phyloP scores from a whole-genome alignment of 352 stramenopile species.

The Poterioochromonas sp. region DNA sequence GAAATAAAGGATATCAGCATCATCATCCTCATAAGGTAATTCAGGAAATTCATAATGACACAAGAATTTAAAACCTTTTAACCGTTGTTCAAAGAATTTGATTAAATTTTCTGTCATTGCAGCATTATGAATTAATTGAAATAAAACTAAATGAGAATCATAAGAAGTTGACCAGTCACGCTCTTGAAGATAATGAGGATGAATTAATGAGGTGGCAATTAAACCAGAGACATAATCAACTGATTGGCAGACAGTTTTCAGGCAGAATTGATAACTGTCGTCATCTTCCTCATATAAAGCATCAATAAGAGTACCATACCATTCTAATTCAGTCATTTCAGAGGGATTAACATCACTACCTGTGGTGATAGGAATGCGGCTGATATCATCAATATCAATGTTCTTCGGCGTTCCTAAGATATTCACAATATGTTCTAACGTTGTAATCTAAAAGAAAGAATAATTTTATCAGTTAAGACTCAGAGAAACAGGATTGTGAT shows the following conservation, averaged over 20 bases:
- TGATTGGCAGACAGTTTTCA: background rate
- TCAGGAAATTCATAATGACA: slow-evolving; percentile 2
- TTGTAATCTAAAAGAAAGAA: no score
- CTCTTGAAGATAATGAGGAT: background rate
- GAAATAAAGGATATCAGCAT: slow-evolving; percentile 13
- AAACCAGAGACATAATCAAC: slow-evolving; percentile 3
- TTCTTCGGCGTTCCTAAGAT: no score
- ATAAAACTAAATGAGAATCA: background rate
- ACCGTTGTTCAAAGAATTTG: background rate
- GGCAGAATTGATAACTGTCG: background rate
- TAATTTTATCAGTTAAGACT: no score
- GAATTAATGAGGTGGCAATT: background rate
- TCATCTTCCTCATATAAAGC: no score
- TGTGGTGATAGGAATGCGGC: no score
- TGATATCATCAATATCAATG: no score
- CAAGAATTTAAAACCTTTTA: background rate
- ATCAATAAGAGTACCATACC: no score
- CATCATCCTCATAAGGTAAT: background rate
- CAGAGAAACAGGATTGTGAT: no score
- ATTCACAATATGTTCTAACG: no score
- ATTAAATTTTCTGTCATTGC: slow-evolving; percentile 11
- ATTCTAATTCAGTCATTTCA: no score
- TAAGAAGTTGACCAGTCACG: background rate
- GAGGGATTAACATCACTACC: no score
- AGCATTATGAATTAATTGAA: background rate